Evolutionary conservation across 805 yeast genomes (phyloP).

Genomic region (Blastobotrys americana): DNA sequence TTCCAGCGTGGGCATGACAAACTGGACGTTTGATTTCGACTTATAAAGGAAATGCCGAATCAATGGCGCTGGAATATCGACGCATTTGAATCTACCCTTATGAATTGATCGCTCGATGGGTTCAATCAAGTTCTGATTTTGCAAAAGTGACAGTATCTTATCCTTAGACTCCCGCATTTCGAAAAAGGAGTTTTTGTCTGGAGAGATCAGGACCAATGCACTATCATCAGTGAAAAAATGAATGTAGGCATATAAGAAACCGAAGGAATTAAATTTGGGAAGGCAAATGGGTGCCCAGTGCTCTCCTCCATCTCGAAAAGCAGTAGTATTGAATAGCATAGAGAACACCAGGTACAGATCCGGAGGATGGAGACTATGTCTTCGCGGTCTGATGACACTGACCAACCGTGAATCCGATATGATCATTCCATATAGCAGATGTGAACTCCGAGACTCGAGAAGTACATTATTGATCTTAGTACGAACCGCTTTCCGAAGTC

Average conservation of each 20-base stretch:
- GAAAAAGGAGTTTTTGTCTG: constrained; percentile 73
- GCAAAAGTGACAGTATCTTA: constrained; percentile 41
- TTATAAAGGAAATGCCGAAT: constrained; percentile 79
- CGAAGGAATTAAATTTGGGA: constrained; percentile 82
- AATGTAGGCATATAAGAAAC: constrained; percentile 78
- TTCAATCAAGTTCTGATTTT: constrained; percentile 32
- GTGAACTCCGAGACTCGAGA: constrained; percentile 41
- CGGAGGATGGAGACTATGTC: constrained; percentile 71
- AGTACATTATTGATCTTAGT: constrained; percentile 50
- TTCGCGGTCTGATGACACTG: constrained; percentile 65
- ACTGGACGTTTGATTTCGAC: constrained; percentile 61
- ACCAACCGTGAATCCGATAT: constrained; percentile 60
- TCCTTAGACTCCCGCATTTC: constrained; percentile 59
- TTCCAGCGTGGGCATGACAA: constrained; percentile 38
- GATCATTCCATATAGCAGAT: constrained; percentile 68
- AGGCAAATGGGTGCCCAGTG: constrained; percentile 92
- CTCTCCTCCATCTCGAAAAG: constrained; percentile 50
- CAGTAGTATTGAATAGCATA: constrained; percentile 54
- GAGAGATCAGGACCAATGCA: constrained; percentile 47
- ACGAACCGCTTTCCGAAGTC: constrained; percentile 52
- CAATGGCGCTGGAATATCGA: constrained; percentile 47
- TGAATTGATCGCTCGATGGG: constrained; percentile 34
- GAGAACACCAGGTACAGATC: constrained; percentile 72
- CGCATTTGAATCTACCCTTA: constrained; percentile 38
- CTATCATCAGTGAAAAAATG: constrained; percentile 43